Evolutionary conservation across 73 alveolate genomes (phyloP).

Genomic region (Tetrahymena malaccensis): DNA sequence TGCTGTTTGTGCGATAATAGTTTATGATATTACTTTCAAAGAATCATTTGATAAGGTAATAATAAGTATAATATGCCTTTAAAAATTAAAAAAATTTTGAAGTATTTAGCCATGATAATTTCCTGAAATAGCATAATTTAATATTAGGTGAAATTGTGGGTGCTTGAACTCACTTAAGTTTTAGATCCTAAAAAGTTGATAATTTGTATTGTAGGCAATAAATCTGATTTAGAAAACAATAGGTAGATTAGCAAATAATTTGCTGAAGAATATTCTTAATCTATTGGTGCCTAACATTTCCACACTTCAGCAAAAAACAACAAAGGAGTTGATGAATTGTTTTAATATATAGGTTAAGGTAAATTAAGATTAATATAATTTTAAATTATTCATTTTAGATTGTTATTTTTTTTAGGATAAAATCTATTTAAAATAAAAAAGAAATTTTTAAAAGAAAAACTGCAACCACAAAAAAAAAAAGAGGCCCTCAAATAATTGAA

Average conservation of each 20-base stretch:
- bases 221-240: conserved; percentile 67
- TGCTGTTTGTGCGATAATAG: conserved; percentile 75
- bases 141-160: conserved; percentile 58
- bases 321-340: conserved; percentile 59
- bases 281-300: conserved; percentile 64
- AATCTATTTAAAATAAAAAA: no score
- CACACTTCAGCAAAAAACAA: conserved; percentile 76
- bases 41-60: conserved; percentile 64
- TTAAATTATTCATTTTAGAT: no score
- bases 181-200: conserved; percentile 56
- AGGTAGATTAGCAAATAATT: conserved; percentile 26
- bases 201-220: conserved; percentile 71
- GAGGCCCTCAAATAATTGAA: no score
- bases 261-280: conserved; percentile 54
- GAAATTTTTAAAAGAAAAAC: no score
- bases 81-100: neutral
- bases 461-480: no score
- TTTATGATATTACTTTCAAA: conserved; percentile 79
- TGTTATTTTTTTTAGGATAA: no score
- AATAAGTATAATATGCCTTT: no score
- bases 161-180: conserved; percentile 58
- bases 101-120: no score
- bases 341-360: conserved; percentile 28
- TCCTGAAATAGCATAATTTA: no score
- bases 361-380: neutral